Percentiles rank a stretch among this genome's conserved stretches.
phyloP scores from a whole-genome alignment of 1,284 basidiomycete genomes.

The Leccinum pachyderme region DNA sequence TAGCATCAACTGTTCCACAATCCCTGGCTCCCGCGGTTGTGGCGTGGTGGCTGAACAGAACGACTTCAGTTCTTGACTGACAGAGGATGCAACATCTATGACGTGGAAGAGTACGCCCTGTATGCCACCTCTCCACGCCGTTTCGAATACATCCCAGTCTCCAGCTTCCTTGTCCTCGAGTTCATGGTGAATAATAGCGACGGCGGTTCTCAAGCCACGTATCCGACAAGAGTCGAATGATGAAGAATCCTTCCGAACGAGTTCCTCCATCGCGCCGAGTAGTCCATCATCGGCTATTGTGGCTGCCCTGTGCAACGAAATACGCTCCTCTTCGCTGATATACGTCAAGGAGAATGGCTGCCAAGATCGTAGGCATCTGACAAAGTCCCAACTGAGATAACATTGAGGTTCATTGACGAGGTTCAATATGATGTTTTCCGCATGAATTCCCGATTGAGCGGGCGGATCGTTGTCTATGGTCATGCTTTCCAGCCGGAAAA shows the following conservation, averaged over 20 bases:
- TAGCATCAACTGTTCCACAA: conserved; percentile 53
- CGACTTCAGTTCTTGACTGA: conserved; percentile 49
- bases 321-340: conserved; percentile 58
- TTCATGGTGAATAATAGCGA: conserved; percentile 54
- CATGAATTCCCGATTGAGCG: conserved; percentile 57
- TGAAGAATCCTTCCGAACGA: conserved; percentile 32
- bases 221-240: conserved; percentile 47
- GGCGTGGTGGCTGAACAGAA: conserved; percentile 45
- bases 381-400: conserved; percentile 55
- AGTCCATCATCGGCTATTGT: conserved; percentile 64
- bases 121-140: conserved; percentile 56
- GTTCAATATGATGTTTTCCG: conserved; percentile 62
- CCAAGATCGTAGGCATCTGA: conserved; percentile 49
- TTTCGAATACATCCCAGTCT: conserved; percentile 52
- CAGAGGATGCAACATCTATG: conserved; percentile 47
- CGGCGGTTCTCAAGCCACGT: conserved; percentile 59
- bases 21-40: conserved; percentile 37
- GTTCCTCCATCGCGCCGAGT: conserved; percentile 58
- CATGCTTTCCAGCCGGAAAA: conserved; percentile 28
- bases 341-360: conserved; percentile 49
- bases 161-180: conserved; percentile 46
- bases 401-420: conserved; percentile 61
- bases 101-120: conserved; percentile 57
- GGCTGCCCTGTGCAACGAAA: conserved; percentile 57
- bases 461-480: conserved; percentile 56